A percentile compares a stretch with the other conserved stretches of the same genome.
These are phyloP conservation scores for Helotiales sp. DNA, from an alignment of 2,329 filamentous ascomycete genomes.

Conservation along the genomic window DNA sequence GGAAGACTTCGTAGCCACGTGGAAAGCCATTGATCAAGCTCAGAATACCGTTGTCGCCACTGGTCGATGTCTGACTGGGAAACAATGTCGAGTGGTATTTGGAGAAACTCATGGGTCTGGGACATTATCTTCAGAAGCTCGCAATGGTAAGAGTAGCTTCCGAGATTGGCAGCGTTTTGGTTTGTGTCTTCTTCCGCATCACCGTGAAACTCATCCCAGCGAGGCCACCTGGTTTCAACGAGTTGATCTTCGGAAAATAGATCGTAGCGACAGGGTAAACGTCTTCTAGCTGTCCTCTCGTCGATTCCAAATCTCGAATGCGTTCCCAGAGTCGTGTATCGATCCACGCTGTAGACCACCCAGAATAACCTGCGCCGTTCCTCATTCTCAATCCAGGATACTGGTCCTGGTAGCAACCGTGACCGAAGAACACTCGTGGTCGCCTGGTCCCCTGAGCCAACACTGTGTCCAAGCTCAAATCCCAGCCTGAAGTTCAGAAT, in stretches of 20 bases:
- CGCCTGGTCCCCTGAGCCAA: not conserved
- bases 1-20: slow-evolving; percentile 10
- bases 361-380: slow-evolving; percentile 14
- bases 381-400: slow-evolving; percentile 12
- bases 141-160: slow-evolving; percentile 15
- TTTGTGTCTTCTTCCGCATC: slow-evolving; percentile 2
- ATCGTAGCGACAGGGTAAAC: slow-evolving; percentile 13
- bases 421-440: not conserved
- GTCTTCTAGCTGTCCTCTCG: slow-evolving; percentile 6
- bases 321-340: slow-evolving; percentile 12
- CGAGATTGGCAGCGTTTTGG: slow-evolving; percentile 9
- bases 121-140: slow-evolving; percentile 14
- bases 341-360: slow-evolving; percentile 13
- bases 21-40: slow-evolving; percentile 3
- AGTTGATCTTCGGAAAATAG: slow-evolving; percentile 9
- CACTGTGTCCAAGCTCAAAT: not conserved
- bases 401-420: not conserved
- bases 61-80: not conserved
- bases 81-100: not conserved
- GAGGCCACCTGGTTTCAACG: slow-evolving; percentile 12
- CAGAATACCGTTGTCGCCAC: slow-evolving; percentile 1
- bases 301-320: slow-evolving; percentile 13
- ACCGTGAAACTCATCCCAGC: not conserved
- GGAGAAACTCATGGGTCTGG: slow-evolving; percentile 12
- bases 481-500: slow-evolving; percentile 15